phyloP scores from a whole-genome alignment of 1,139 yeast genomes.

The Pichia inconspicua region DNA sequence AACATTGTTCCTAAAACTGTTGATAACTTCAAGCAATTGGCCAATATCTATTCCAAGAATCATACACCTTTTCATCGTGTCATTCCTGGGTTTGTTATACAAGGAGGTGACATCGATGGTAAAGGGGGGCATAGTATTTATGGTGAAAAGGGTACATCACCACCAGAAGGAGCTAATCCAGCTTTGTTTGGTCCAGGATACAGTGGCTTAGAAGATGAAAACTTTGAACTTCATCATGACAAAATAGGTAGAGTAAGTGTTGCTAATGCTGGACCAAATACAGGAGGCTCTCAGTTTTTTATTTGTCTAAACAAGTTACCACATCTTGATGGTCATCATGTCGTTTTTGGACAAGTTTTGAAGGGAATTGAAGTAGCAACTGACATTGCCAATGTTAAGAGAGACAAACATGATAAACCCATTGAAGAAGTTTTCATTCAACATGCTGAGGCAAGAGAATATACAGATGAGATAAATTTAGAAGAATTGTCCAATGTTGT shows the following conservation, averaged over 20 bases:
- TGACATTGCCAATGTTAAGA: constrained; percentile 46
- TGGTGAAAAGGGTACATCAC: constrained; percentile 46
- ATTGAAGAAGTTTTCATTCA: constrained; percentile 33
- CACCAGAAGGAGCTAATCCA: constrained; percentile 3
- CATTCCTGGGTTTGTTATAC: constrained; percentile 70
- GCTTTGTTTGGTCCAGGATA: constrained; percentile 5
- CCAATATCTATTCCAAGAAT: constrained; percentile 49
- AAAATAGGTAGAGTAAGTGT: constrained; percentile 64
- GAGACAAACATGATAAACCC: constrained; percentile 46
- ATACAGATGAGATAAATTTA: neutral
- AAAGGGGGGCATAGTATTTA: constrained; percentile 72
- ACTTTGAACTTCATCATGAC: constrained; percentile 55
- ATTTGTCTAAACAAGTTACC: constrained; percentile 45
- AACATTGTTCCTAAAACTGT: constrained; percentile 68
- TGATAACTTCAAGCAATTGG: constrained; percentile 59
- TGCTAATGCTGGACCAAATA: constrained; percentile 77
- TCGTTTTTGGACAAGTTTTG: constrained; percentile 73
- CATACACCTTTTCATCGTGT: constrained; percentile 68
- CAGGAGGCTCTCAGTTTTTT: constrained; percentile 74
- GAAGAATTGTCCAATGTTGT: neutral
- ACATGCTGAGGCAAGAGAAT: neutral
- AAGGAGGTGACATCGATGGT: constrained; percentile 77
- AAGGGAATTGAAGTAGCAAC: constrained; percentile 59
- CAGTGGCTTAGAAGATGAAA: constrained; percentile 43
- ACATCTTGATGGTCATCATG: constrained; percentile 65